Conservation (phyloP, 2,329 filamentous ascomycete genomes). For the Cladosporium halotolerans region DNA sequence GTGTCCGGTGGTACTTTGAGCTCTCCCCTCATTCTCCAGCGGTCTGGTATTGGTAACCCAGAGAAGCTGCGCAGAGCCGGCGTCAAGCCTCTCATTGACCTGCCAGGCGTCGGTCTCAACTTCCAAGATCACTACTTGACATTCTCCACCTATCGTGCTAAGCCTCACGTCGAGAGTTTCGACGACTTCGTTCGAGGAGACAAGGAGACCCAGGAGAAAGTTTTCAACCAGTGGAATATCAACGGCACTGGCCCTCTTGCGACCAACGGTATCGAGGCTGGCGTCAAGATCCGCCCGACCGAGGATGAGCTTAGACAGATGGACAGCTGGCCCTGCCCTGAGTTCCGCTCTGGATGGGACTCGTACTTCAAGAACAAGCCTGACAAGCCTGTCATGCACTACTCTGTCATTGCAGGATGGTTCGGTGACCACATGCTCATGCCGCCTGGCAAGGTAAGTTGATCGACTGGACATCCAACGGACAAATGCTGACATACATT, state of each 20-base stretch:
- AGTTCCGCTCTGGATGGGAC: constrained; percentile 50
- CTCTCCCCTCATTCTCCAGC: constrained; percentile 52
- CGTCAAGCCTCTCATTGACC: constrained; percentile 40
- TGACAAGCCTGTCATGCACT: constrained; percentile 55
- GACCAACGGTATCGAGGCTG: constrained; percentile 74
- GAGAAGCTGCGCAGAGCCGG: constrained; percentile 42
- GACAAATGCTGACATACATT: not conserved
- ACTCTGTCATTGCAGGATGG: constrained; percentile 64
- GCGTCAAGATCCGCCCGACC: constrained; percentile 53
- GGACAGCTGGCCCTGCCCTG: constrained; percentile 60
- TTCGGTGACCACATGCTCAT: constrained; percentile 51
- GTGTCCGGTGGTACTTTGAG: constrained; percentile 46
- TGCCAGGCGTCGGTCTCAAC: constrained; percentile 48
- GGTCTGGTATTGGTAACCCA: constrained; percentile 55
- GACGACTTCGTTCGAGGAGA: constrained; percentile 74
- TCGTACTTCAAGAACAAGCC: constrained; percentile 43
- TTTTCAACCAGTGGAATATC: constrained; percentile 71
- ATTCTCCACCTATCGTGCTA: constrained; percentile 47
- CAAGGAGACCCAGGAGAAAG: constrained; percentile 63
- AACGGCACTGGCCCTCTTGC: constrained; percentile 72
- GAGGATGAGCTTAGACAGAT: constrained; percentile 46
- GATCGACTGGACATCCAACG: not conserved
- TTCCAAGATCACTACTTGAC: constrained; percentile 54
- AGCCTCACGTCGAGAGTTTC: constrained; percentile 63
- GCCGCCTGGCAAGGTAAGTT: constrained; percentile 56